phyloP scores from a whole-genome alignment of 2,329 filamentous ascomycete species.

The Diaporthe destruens region DNA sequence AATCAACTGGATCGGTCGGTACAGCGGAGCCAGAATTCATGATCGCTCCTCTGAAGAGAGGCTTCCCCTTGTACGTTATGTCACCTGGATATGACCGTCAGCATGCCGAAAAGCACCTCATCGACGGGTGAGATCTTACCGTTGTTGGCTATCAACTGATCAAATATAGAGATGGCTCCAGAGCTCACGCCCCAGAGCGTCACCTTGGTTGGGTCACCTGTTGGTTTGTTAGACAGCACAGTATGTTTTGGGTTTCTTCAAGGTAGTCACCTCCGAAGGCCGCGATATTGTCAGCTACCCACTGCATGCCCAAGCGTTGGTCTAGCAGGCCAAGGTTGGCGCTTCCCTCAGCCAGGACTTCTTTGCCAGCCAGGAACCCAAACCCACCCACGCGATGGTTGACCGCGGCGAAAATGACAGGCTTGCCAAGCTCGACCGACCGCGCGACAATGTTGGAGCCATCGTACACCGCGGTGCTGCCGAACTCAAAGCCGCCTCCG shows the following conservation, averaged over 20 bases:
- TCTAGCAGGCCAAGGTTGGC: slow-evolving; percentile 80
- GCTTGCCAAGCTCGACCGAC: slow-evolving; percentile 66
- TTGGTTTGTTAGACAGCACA: no score
- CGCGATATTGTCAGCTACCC: slow-evolving; percentile 82
- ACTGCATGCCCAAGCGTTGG: slow-evolving; percentile 78
- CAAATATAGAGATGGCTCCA: slow-evolving; percentile 78
- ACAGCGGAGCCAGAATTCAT: slow-evolving; percentile 79
- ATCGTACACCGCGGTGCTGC: slow-evolving; percentile 65
- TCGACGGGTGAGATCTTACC: neutral
- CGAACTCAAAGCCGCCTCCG: slow-evolving; percentile 73
- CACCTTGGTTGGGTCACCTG: slow-evolving; percentile 69
- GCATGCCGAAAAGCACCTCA: neutral
- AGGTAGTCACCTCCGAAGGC: slow-evolving; percentile 78
- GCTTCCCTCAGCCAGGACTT: slow-evolving; percentile 75
- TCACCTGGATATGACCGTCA: slow-evolving; percentile 60
- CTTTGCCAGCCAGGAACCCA: slow-evolving; percentile 78
- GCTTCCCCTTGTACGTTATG: slow-evolving; percentile 78
- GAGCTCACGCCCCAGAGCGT: slow-evolving; percentile 84
- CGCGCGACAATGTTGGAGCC: slow-evolving; percentile 59
- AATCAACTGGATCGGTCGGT: slow-evolving; percentile 74
- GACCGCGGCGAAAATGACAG: slow-evolving; percentile 80
- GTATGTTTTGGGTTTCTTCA: no score
- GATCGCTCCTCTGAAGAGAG: slow-evolving; percentile 81
- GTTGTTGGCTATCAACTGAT: slow-evolving; percentile 81
- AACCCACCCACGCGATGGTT: slow-evolving; percentile 84